Evolutionary conservation across 441 rosid genomes (phyloP).

Genomic region (Eutrema salsugineum): DNA sequence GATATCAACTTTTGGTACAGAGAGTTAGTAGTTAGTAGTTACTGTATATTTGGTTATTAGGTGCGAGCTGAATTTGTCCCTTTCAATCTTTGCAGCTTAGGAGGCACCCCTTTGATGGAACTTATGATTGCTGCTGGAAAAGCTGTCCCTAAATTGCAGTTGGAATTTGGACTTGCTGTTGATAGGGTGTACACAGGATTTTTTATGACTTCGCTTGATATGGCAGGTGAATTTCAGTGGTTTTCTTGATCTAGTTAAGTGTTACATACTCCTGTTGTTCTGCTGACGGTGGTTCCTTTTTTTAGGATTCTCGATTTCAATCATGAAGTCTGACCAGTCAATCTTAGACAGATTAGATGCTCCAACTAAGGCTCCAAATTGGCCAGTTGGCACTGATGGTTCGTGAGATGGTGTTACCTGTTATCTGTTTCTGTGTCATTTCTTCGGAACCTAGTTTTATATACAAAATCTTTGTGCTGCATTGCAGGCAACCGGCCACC

Average conservation of each 20-base stretch:
- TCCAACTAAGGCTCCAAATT: slow-evolving; percentile 89
- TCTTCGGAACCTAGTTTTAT: not conserved
- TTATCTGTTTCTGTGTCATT: not conserved
- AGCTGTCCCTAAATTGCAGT: slow-evolving; percentile 87
- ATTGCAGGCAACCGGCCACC: slow-evolving; percentile 79
- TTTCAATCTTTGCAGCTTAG: slow-evolving; percentile 54
- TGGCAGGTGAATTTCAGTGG: slow-evolving; percentile 74
- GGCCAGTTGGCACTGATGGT: slow-evolving; percentile 98
- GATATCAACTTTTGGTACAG: not conserved
- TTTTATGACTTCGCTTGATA: slow-evolving; percentile 97
- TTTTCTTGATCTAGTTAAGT: slow-evolving; percentile 5
- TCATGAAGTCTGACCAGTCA: slow-evolving; percentile 82
- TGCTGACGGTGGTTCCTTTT: slow-evolving; percentile 11
- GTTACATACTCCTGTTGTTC: slow-evolving; percentile 14
- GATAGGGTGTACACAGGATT: slow-evolving; percentile 97
- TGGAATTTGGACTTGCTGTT: slow-evolving; percentile 94
- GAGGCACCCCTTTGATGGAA: slow-evolving; percentile 94
- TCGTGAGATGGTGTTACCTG: slow-evolving; percentile 23
- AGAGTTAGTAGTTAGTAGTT: not conserved
- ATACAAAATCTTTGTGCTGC: slow-evolving; percentile 7
- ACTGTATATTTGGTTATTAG: not conserved
- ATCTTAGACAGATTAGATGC: slow-evolving; percentile 83
- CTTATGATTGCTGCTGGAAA: slow-evolving; percentile 95
- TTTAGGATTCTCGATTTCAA: slow-evolving; percentile 88
- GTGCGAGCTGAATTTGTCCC: not conserved